Evolutionary conservation across 306 rosid genomes (phyloP).

Genomic region (Vigna mungo): DNA sequence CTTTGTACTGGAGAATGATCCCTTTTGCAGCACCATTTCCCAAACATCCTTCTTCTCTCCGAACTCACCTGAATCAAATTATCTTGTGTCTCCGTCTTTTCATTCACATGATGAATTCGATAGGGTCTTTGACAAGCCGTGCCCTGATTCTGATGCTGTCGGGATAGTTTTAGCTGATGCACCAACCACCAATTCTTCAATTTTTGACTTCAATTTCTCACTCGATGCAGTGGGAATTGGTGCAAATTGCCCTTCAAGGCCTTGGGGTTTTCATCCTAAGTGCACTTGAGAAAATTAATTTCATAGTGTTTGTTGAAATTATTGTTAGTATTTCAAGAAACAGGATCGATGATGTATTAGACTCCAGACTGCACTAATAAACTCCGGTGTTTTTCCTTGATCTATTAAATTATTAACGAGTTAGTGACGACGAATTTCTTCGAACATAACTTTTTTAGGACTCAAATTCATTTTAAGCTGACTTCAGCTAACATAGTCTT

Average conservation of each 20-base stretch:
- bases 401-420: not conserved
- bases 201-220: conserved; percentile 67
- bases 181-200: conserved; percentile 67
- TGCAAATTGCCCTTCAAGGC: conserved; percentile 56
- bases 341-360: not conserved
- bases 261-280: conserved; percentile 54
- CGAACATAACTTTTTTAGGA: not conserved
- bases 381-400: too few species aligned
- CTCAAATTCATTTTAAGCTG: not conserved
- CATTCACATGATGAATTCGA: conserved; percentile 45
- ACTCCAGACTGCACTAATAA: not conserved
- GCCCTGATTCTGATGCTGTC: conserved; percentile 50
- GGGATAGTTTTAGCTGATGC: conserved; percentile 66
- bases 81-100: conserved; percentile 45
- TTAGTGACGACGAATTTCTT: not conserved
- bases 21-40: conserved; percentile 50
- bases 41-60: conserved; percentile 55
- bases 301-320: not conserved
- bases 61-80: conserved; percentile 49
- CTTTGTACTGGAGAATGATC: conserved; percentile 39
- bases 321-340: not conserved
- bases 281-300: not conserved
- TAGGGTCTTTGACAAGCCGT: not conserved
- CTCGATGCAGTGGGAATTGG: conserved; percentile 56
- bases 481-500: not conserved